Evolutionary conservation across 768 basidiomycete species (phyloP).

Genomic region (Zangia roseola): DNA sequence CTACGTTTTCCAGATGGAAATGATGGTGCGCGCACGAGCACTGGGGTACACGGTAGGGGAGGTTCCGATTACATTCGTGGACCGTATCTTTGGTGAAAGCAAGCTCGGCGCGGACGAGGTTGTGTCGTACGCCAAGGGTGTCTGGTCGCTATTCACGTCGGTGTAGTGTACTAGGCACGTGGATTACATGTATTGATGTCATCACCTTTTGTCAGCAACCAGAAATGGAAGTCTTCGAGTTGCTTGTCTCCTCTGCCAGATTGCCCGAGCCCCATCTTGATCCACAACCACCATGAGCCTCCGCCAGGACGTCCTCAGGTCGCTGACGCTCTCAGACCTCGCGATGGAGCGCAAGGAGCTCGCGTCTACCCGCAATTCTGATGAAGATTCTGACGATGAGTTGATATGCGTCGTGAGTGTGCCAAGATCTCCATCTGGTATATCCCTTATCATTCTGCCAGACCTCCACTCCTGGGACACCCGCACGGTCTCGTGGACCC

Average conservation of each 20-base stretch:
- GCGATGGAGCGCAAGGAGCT: conserved; percentile 28
- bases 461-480: conserved; percentile 70
- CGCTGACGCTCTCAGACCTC: conserved; percentile 40
- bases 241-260: neutral
- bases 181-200: conserved; percentile 13
- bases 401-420: conserved; percentile 67
- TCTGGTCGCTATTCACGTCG: conserved; percentile 73
- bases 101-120: conserved; percentile 88
- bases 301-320: conserved; percentile 67
- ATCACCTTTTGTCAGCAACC: conserved; percentile 23
- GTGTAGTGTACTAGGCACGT: conserved; percentile 45
- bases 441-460: conserved; percentile 27
- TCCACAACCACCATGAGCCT: conserved; percentile 54
- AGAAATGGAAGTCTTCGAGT: conserved; percentile 7
- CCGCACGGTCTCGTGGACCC: conserved; percentile 58
- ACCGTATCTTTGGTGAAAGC: conserved; percentile 91
- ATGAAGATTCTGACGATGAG: conserved; percentile 64
- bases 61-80: conserved; percentile 92
- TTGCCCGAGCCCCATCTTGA: neutral
- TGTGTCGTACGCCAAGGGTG: conserved; percentile 83
- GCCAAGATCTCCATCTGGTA: neutral
- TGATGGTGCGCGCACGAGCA: conserved; percentile 88
- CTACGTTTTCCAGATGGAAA: conserved; percentile 98
- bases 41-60: conserved; percentile 86
- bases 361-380: conserved; percentile 13